Base-by-base conservation (phyloP, 2,329 filamentous ascomycete species). In the Pezicula radicicola region DNA sequence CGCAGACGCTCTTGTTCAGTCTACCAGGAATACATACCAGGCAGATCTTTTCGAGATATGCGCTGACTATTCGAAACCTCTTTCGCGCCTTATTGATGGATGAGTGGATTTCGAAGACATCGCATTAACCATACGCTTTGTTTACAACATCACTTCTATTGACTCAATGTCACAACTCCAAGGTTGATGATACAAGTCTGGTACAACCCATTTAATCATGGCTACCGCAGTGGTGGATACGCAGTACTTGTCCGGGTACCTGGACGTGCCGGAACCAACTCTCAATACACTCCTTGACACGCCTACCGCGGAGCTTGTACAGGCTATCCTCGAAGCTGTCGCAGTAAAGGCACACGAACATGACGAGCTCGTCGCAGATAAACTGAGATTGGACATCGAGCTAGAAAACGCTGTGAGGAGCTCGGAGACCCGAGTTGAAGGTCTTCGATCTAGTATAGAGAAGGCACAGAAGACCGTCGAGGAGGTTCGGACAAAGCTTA, bases 301-400 rank as follows among this genome's bases (percentile, higher is more conserved):
- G 37, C 89, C 89, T 46, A 97, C 91, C 3, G 75, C 80, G 56
- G 90, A 95, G 12, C 83, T 96, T 25, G 88, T 97, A 58, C 79
- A 81, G 53, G 76, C 81, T 40, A 77, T 99, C 48, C 79, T 99
- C 39, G 77, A 83, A 56, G 86, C 88, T 25, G 82, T 97, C 49
- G 81, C 86, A 21, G 74, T 76, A 28, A 96, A 94, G 69, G 91
- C 89, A 35, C 88, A 86, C 63, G 91, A 96, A 63, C 87, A 83
- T 63, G 91, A 96, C 66, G 81, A 85, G 37, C 74, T 96, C 39
- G 90, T 87, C 62, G 87, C 93, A 9, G 89, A 96, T 59, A 97
- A 97, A 73, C 79, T 97, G 42, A 87, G 90, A 60, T 76, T 89
- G 43, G 91, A 96, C 63, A 94, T 99, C 42, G 92, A 97, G 74